Conservation (phyloP, 495 filamentous ascomycete species). For the Apiosordaria backusii region DNA sequence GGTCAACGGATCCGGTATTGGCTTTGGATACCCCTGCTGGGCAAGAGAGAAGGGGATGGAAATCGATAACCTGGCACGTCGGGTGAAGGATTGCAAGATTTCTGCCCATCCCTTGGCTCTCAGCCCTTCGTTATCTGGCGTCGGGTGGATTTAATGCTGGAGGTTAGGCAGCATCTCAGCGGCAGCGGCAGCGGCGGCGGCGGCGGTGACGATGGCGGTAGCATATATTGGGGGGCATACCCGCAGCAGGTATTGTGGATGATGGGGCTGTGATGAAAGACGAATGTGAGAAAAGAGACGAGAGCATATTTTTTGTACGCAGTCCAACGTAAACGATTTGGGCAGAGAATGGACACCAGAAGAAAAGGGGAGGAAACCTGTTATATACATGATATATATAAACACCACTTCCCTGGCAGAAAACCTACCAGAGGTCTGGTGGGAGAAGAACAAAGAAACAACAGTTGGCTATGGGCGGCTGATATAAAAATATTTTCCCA, state of each 20-base stretch:
- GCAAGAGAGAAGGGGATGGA: not conserved
- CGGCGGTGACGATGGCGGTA: too few relatives aligned
- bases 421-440: not conserved
- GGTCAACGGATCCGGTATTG: not conserved
- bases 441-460: not conserved
- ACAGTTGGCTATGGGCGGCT: not conserved
- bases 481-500: not conserved
- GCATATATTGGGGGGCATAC: not conserved
- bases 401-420: not conserved
- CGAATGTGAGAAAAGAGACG: not conserved
- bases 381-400: not conserved
- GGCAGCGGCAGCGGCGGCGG: not conserved
- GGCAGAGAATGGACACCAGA: not conserved
- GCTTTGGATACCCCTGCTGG: constrained; percentile 14
- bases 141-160: not conserved
- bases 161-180: not conserved
- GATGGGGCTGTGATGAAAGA: not conserved
- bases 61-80: not conserved
- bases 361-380: not conserved
- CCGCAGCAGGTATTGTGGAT: not conserved
- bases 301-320: not conserved
- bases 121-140: not conserved
- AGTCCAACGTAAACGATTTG: not conserved
- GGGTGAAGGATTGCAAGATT: too few relatives aligned
- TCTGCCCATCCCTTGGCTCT: not conserved